Conservation (phyloP, 257 asterid species). For the Nicotiana obtusifolia region DNA sequence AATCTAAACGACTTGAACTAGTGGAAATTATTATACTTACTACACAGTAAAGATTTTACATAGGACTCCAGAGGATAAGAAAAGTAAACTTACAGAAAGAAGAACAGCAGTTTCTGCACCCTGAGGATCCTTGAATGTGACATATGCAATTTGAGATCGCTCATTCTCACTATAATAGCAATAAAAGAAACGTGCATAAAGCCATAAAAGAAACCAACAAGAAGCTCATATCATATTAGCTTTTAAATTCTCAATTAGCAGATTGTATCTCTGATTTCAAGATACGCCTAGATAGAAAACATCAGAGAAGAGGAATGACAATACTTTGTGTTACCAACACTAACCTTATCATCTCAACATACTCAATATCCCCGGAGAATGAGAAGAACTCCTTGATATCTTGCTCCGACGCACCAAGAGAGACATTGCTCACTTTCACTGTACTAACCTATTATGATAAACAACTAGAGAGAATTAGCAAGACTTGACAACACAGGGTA, state of each 20-base stretch:
- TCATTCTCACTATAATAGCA: slow-evolving; percentile 44
- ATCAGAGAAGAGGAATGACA: neutral
- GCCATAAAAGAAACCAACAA: neutral
- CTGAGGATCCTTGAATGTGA: slow-evolving; percentile 56
- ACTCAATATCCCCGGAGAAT: slow-evolving; percentile 61
- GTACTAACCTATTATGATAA: slow-evolving; percentile 38
- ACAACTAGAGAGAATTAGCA: neutral
- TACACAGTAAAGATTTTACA: neutral
- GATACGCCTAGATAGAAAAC: neutral
- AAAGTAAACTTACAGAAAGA: slow-evolving; percentile 45
- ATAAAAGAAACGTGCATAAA: neutral
- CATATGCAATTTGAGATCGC: slow-evolving; percentile 51
- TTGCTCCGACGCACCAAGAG: slow-evolving; percentile 49
- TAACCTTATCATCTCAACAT: slow-evolving; percentile 55
- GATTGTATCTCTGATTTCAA: neutral
- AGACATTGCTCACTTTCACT: slow-evolving; percentile 66
- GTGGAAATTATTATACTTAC: neutral
- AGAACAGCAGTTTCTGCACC: slow-evolving; percentile 67
- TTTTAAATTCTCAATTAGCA: neutral
- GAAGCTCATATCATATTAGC: slow-evolving; percentile 3
- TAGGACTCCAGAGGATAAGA: neutral
- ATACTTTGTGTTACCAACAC: neutral
- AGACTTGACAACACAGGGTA: neutral
- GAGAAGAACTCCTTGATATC: slow-evolving; percentile 75
- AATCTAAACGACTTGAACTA: neutral